A percentile compares a stretch with the other conserved stretches of the same genome.
Conservation (phyloP, 202 grass and related monocot genomes). For the Saccharum hybrid region DNA sequence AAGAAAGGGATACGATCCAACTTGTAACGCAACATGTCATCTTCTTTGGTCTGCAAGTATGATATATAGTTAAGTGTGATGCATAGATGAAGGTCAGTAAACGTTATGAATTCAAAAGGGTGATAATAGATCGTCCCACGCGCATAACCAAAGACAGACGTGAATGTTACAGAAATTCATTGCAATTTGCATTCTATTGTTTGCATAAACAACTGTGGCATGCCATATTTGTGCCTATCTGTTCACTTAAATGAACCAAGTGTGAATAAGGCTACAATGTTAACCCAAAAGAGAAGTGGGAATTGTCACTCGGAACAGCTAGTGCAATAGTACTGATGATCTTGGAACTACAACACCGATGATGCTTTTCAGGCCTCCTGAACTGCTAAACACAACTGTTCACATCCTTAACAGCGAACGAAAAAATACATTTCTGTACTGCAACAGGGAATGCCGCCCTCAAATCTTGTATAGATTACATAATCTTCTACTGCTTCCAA, state of each 20-base stretch:
- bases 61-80: background rate
- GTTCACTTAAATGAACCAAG: conserved; percentile 20
- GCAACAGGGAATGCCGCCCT: background rate
- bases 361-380: background rate
- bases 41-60: conserved; percentile 66
- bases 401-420: too few relatives aligned
- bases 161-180: background rate
- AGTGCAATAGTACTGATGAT: background rate
- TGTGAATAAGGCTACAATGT: background rate
- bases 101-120: conserved; percentile 1
- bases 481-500: background rate
- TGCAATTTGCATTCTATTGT: background rate
- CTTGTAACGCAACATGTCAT: conserved; percentile 71
- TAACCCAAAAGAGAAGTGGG: conserved; percentile 4
- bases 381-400: conserved; percentile 2
- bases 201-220: conserved; percentile 28
- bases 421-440: too few relatives aligned
- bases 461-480: background rate
- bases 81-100: conserved; percentile 25
- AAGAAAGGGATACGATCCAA: conserved; percentile 72
- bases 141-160: background rate
- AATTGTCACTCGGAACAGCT: background rate
- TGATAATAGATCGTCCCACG: conserved; percentile 10
- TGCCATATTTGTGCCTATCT: background rate
- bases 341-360: background rate